Evolutionary conservation across 2,329 filamentous ascomycete species (phyloP).

Genomic region (Zarea fungicola): DNA sequence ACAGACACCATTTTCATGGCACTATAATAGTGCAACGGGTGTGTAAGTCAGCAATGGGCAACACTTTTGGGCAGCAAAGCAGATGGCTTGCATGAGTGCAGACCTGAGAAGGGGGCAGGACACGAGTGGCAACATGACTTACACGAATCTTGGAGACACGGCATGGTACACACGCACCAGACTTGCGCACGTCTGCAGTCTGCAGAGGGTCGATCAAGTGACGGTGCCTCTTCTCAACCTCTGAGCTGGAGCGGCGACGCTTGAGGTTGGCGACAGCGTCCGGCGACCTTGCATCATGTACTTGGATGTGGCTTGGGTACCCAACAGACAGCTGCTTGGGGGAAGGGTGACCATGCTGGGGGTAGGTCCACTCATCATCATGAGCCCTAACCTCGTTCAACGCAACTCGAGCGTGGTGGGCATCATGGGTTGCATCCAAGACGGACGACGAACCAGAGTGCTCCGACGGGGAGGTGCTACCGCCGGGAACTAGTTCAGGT

Average conservation of each 20-base stretch:
- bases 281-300: conserved; percentile 22
- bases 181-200: conserved; percentile 45
- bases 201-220: conserved; percentile 36
- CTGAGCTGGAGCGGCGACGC: conserved; percentile 30
- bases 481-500: conserved; percentile 32
- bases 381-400: conserved; percentile 31
- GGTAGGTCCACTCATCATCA: conserved; percentile 38
- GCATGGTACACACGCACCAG: conserved; percentile 44
- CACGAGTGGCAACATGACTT: conserved; percentile 24
- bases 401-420: conserved; percentile 25
- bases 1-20: conserved; percentile 36
- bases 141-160: conserved; percentile 43
- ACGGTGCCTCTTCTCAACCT: conserved; percentile 31
- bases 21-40: conserved; percentile 24
- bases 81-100: conserved; percentile 11
- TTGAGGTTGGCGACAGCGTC: conserved; percentile 27
- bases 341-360: conserved; percentile 25
- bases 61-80: conserved; percentile 13
- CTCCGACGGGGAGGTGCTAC: conserved; percentile 36
- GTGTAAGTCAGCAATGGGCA: conserved; percentile 14
- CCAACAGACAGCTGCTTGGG: conserved; percentile 26
- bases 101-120: neutral
- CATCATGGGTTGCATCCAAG: conserved; percentile 27
- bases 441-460: conserved; percentile 29
- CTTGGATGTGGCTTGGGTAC: conserved; percentile 29